phyloP scores from a whole-genome alignment of 2,329 filamentous ascomycete species.

The Didymella keratinophila region DNA sequence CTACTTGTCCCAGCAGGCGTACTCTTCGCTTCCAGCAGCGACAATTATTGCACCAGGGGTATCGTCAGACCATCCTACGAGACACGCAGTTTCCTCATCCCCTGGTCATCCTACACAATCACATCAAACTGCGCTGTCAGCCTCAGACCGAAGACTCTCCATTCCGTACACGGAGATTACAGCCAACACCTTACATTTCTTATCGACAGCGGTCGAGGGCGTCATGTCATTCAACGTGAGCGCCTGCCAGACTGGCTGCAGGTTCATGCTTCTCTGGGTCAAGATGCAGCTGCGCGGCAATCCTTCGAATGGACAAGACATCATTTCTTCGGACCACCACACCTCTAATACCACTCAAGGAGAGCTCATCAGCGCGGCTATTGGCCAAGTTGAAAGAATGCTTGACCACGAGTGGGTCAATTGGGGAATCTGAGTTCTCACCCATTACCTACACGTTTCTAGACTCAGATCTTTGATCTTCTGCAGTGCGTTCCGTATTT shows the following conservation, averaged over 20 bases:
- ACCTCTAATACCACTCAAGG: constrained; percentile 38
- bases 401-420: constrained; percentile 40
- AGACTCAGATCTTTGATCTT: too few relatives aligned
- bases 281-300: constrained; percentile 39
- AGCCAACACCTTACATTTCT: constrained; percentile 37
- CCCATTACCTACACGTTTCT: not conserved
- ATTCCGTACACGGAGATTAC: constrained; percentile 31
- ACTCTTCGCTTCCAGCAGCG: not conserved
- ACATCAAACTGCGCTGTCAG: not conserved
- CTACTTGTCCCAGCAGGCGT: not conserved
- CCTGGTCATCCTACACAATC: not conserved
- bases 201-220: constrained; percentile 31
- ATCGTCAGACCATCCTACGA: too few relatives aligned
- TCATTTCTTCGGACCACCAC: constrained; percentile 18
- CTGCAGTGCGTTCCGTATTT: too few relatives aligned
- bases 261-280: constrained; percentile 43
- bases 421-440: constrained; percentile 34
- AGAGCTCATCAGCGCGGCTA: constrained; percentile 41
- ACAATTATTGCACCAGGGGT: not conserved
- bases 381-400: constrained; percentile 41
- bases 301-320: constrained; percentile 1
- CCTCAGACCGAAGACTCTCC: not conserved
- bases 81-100: not conserved
- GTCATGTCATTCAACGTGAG: constrained; percentile 29
- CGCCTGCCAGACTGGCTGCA: constrained; percentile 41